A percentile compares a stretch with the other conserved stretches of the same genome.
These are phyloP conservation scores for Pseudocercospora ulei DNA, from an alignment of 2,329 filamentous ascomycete genomes.

Conservation along the genomic window DNA sequence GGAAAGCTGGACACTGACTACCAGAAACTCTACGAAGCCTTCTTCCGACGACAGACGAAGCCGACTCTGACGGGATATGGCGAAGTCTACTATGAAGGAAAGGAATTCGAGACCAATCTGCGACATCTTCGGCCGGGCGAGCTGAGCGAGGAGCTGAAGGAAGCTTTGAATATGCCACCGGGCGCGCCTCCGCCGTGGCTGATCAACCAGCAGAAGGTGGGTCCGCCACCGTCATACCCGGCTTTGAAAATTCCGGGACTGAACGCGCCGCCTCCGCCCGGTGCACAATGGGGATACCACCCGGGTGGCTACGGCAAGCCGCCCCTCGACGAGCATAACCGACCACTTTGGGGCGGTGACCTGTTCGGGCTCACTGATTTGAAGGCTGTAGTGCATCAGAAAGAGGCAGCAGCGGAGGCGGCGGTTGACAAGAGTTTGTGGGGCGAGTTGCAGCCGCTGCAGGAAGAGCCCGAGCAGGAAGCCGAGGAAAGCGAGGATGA, in stretches of 20 bases:
- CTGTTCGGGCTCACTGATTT: constrained; percentile 66
- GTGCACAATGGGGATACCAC: constrained; percentile 87
- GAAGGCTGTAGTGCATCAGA: constrained; percentile 48
- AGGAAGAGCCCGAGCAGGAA: constrained; percentile 47
- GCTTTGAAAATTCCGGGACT: constrained; percentile 90
- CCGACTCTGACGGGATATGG: constrained; percentile 87
- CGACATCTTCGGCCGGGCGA: constrained; percentile 84
- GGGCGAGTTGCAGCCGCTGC: constrained; percentile 78
- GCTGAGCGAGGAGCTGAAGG: constrained; percentile 76
- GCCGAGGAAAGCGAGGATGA: constrained; percentile 56
- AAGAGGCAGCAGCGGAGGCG: constrained; percentile 56
- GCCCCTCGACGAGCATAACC: constrained; percentile 84
- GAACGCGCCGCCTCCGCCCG: constrained; percentile 82
- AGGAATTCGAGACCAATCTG: constrained; percentile 92
- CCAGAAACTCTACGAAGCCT: constrained; percentile 94
- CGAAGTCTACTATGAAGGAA: constrained; percentile 99
- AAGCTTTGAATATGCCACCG: constrained; percentile 86
- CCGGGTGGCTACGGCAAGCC: constrained; percentile 95
- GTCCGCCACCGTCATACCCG: constrained; percentile 87
- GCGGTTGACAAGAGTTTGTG: constrained; percentile 79
- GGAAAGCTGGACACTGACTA: constrained; percentile 97
- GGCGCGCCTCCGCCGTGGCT: constrained; percentile 93
- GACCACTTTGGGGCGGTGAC: constrained; percentile 85
- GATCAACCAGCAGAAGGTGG: constrained; percentile 90
- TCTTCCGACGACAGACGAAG: constrained; percentile 96